Evolutionary conservation across 352 stramenopile genomes (phyloP).

Genomic region (Phytopythium aichiense): DNA sequence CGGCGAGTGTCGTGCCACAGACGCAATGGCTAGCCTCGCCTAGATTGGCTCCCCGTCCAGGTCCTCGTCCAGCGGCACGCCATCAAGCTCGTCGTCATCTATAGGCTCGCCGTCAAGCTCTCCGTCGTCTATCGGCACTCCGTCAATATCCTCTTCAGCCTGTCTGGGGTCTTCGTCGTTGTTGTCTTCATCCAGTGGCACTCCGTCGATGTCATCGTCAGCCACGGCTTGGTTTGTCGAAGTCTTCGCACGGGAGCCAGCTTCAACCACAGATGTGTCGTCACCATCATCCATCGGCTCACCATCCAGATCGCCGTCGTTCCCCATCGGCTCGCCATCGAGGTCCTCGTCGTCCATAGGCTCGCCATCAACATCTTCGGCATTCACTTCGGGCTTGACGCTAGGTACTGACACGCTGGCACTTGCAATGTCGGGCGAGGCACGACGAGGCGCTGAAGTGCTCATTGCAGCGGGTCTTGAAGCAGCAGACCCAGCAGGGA

Average conservation of each 20-base stretch:
- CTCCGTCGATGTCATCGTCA: slow-evolving; percentile 39
- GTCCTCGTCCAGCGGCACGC: slow-evolving; percentile 36
- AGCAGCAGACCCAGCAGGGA: slow-evolving; percentile 6
- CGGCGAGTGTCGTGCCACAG: no score
- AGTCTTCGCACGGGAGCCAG: slow-evolving; percentile 27
- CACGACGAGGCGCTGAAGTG: neutral
- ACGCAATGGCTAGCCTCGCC: neutral
- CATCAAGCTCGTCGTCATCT: slow-evolving; percentile 37
- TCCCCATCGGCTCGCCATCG: slow-evolving; percentile 12
- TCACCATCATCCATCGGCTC: slow-evolving; percentile 31
- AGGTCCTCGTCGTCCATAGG: slow-evolving; percentile 23
- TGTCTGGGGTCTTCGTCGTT: slow-evolving; percentile 6
- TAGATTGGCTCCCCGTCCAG: slow-evolving; percentile 28
- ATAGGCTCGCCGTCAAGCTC: slow-evolving; percentile 27
- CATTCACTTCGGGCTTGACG: slow-evolving; percentile 1
- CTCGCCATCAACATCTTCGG: slow-evolving; percentile 27
- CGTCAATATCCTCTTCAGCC: slow-evolving; percentile 9
- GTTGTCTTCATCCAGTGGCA: slow-evolving; percentile 22
- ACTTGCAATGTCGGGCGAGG: neutral
- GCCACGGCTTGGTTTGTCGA: slow-evolving; percentile 22
- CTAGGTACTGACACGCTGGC: neutral
- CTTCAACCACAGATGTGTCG: slow-evolving; percentile 9
- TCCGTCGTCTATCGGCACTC: slow-evolving; percentile 20
- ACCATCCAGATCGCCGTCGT: slow-evolving; percentile 29
- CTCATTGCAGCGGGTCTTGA: slow-evolving; percentile 1